Base-by-base conservation (phyloP, 306 rosid species). In the Vigna mungo region DNA sequence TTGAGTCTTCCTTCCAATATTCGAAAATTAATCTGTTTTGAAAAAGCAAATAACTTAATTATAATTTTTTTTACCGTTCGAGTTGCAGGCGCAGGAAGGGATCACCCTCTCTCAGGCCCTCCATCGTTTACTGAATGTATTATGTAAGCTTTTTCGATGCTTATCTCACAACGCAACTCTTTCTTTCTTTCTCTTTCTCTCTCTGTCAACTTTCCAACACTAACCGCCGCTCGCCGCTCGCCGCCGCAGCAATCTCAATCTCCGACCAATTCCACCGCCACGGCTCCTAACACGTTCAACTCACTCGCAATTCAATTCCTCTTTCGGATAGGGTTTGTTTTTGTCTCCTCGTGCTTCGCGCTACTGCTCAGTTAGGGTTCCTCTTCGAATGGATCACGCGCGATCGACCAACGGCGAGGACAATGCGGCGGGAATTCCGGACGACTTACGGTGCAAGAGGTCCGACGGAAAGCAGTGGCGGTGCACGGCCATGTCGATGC, bases 391-490 rank as follows among this genome's bases (percentile, higher is more conserved):
- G 97, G 97, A 93, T 84, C 80, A 80, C 32, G 78, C 80, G 6
- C 89, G 85, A 77, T 85, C 89, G 27, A 11, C 80, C 69, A 92
- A 81, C 81, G 89, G 85, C 1, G 97, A 94, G 25, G 98, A 94
- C 43, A 87, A 85, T 74, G 86, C 69, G 9, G 83, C 69, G 7
- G 96, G 97, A 62, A 91, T 95, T 78, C 99, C 96, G 0, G 99
- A 96, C 66, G 99, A 96, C 80, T 84, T 96, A 82, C 90, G 97
- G 14, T 96, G 99, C 93, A 96, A 92, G 90, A 86, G 99, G 71
- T 92, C 99, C 0, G 99, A 96, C 71, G 99, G 99, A 60, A 96
- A 96, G 78, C 99, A 92, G 77, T 96, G 99, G 98, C 78, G 99
- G 67, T 96, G 99, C 82, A 92, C 99, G 10, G 99, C 98, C 23